Conservation (phyloP, 805 yeast species). For the Jamesozyma piceae region DNA sequence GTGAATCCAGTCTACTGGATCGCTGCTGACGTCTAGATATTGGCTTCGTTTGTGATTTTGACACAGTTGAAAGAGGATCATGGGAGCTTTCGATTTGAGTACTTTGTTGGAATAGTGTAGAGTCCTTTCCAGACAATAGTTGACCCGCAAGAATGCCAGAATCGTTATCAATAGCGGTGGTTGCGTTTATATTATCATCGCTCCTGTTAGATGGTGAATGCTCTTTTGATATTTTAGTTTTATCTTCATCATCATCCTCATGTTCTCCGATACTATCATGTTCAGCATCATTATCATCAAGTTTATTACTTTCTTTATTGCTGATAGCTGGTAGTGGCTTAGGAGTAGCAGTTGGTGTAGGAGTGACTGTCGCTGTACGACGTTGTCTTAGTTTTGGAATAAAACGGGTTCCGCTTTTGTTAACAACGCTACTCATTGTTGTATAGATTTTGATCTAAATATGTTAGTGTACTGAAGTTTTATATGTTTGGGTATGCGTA, state of each 20-base stretch:
- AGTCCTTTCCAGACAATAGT: neutral
- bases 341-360: slow-evolving; percentile 13
- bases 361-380: slow-evolving; percentile 28
- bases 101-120: neutral
- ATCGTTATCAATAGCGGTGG: slow-evolving; percentile 2
- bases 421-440: slow-evolving; percentile 31
- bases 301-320: neutral
- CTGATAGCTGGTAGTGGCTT: neutral
- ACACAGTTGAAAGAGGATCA: neutral
- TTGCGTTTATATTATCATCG: neutral
- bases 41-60: neutral
- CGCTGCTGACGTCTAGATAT: slow-evolving; percentile 10
- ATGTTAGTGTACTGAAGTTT: neutral
- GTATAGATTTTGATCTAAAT: neutral
- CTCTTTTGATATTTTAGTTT: slow-evolving; percentile 2
- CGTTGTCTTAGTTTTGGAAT: slow-evolving; percentile 48
- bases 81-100: neutral
- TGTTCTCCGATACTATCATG: neutral
- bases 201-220: neutral
- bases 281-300: slow-evolving; percentile 2
- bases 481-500: neutral
- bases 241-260: neutral
- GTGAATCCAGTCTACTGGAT: slow-evolving; percentile 34
- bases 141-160: neutral
- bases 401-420: slow-evolving; percentile 53